Evolutionary conservation across 768 basidiomycete genomes (phyloP), one percentile per base, ranked within the genome.

Genomic region (Serendipita indica): DNA sequence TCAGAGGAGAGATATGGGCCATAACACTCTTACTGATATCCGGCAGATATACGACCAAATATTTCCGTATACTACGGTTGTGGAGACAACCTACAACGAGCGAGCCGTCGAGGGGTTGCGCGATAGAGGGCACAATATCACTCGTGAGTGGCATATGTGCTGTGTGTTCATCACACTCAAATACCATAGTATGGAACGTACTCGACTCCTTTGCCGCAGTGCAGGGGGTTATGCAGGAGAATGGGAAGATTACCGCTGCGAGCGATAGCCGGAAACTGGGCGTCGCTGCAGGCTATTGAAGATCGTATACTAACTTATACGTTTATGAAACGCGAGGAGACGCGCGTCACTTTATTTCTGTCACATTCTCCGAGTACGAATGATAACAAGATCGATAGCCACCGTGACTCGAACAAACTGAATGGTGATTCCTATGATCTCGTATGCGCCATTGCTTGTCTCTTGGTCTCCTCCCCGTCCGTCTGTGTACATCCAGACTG

Each of bases 221-320:
- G 16, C 86, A 93, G 69, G 78, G 75, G 5, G 78, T 89, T 2
- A 57, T 79, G 60, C 73, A 72, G 58, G 60, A 69, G 41, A 76
- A 81, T 57, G 80, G 77, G 4, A 70, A 66, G 43, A 74, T 91
- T 27, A 41, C 63, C 86, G 91, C 89, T 61, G 85, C 88, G 6
- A 89, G 87, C 67, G 92, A 96, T 70, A 89, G 87, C 18, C 78
- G 91, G 67, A 94, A 93, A 74, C 86, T 90, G 62, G 91, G 91
- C n/a, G 77, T 91, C 39, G 87, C 92, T 3, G 82, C 86, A 46
- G 92, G 86, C 2, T 93, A 92, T 70, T 89, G 69, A 65, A 20
- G 16, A 25, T 25, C 20, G 22, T 30, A 33, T 58, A 57, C 28
- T 39, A 25, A 30, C 13, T 58, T 30, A 58, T 25, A n/a, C 49